These are phyloP conservation scores for Tylopilus subfusipes DNA, from an alignment of 768 basidiomycete genomes.

Conservation along the genomic window DNA sequence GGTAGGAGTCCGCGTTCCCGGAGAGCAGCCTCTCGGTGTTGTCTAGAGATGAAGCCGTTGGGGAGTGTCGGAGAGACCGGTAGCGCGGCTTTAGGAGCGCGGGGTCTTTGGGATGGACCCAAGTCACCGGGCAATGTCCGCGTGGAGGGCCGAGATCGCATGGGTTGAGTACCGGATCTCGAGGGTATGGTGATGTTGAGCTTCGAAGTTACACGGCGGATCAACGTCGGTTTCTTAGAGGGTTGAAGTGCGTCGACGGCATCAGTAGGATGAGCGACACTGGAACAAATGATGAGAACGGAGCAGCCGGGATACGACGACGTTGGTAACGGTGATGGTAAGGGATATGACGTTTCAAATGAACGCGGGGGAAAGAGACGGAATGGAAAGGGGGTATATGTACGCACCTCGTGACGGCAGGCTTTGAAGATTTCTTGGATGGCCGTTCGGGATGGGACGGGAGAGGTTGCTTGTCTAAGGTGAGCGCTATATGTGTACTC, in stretches of 20 bases:
- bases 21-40: conserved; percentile 47
- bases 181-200: conserved; percentile 23
- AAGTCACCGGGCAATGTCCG: conserved; percentile 8
- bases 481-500: neutral
- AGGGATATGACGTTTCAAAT: neutral
- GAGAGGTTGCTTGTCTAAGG: neutral
- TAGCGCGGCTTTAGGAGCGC: neutral
- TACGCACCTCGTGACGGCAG: conserved; percentile 14
- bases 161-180: neutral
- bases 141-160: conserved; percentile 14
- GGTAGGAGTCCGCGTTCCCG: conserved; percentile 59
- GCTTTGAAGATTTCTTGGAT: conserved; percentile 1
- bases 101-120: neutral
- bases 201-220: conserved; percentile 32
- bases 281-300: conserved; percentile 4
- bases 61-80: conserved; percentile 18
- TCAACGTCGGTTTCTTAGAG: conserved; percentile 15
- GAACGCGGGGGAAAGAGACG: neutral
- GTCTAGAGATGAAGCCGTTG: conserved; percentile 21
- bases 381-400: neutral
- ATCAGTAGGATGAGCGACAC: neutral
- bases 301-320: neutral
- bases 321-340: neutral
- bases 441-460: conserved; percentile 1
- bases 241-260: neutral